phyloP scores from a whole-genome alignment of 2,329 filamentous ascomycete genomes.

The Aspergillus pseudoterreus region DNA sequence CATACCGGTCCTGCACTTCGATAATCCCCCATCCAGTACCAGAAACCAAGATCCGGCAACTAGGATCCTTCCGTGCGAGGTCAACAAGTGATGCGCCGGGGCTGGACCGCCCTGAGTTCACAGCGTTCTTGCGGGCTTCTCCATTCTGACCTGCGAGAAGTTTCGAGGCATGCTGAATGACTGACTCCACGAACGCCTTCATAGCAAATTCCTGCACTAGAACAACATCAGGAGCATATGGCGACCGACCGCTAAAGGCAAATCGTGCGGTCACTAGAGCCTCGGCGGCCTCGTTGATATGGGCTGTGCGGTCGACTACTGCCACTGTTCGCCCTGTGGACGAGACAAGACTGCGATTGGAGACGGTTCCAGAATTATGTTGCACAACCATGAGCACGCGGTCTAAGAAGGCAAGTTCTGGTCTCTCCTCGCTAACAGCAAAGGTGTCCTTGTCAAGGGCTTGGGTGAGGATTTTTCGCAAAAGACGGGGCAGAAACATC shows the following conservation, averaged over 20 bases:
- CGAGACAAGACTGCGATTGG: slow-evolving; percentile 21
- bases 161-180: slow-evolving; percentile 36
- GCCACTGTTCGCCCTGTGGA: slow-evolving; percentile 44
- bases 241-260: slow-evolving; percentile 52
- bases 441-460: slow-evolving; percentile 50
- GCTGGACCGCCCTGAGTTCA: slow-evolving; percentile 12
- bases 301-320: slow-evolving; percentile 59
- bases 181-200: slow-evolving; percentile 51
- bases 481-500: slow-evolving; percentile 18
- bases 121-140: slow-evolving; percentile 14
- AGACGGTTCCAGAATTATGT: background rate
- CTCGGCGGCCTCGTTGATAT: slow-evolving; percentile 52
- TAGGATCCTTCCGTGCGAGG: slow-evolving; percentile 24
- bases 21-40: slow-evolving; percentile 27
- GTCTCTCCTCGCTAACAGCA: slow-evolving; percentile 35
- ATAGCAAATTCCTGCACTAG: slow-evolving; percentile 63
- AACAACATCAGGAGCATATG: slow-evolving; percentile 60
- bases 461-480: slow-evolving; percentile 19
- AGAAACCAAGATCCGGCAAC: slow-evolving; percentile 22
- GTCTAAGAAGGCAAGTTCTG: slow-evolving; percentile 28
- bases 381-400: slow-evolving; percentile 15
- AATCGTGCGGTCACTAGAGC: slow-evolving; percentile 54
- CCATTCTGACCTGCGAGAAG: slow-evolving; percentile 22
- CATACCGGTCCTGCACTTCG: slow-evolving; percentile 25
- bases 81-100: slow-evolving; percentile 16